A percentile compares a stretch with the other conserved stretches of the same genome.
Conservation (phyloP, 306 rosid genomes). For the Arachis stenosperma region DNA sequence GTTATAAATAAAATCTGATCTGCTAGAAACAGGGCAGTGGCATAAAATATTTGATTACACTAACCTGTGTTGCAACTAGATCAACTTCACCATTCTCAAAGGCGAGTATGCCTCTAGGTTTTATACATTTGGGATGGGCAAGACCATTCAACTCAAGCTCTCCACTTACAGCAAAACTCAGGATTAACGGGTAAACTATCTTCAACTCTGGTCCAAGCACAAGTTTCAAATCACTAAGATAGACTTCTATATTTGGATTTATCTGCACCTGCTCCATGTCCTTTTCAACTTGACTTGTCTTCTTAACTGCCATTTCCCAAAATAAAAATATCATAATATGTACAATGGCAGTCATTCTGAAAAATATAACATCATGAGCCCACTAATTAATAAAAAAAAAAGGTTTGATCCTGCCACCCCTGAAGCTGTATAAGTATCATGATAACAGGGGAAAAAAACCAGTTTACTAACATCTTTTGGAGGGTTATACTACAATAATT, state of each 20-base stretch:
- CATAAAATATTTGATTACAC: conserved; percentile 28
- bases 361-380: background rate
- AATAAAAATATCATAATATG: conserved; percentile 33
- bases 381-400: conserved; percentile 4
- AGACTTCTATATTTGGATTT: conserved; percentile 63
- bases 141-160: conserved; percentile 89
- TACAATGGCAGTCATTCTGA: background rate
- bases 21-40: background rate
- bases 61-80: conserved; percentile 96
- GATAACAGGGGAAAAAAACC: background rate
- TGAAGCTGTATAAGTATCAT: background rate
- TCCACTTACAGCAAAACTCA: conserved; percentile 79
- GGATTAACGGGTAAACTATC: conserved; percentile 87
- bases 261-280: conserved; percentile 59
- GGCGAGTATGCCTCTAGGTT: conserved; percentile 78
- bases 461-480: background rate
- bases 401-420: background rate
- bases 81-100: conserved; percentile 93
- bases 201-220: conserved; percentile 92
- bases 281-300: conserved; percentile 58
- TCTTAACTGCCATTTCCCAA: conserved; percentile 51
- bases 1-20: conserved; percentile 37
- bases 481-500: background rate
- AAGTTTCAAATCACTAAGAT: conserved; percentile 85
- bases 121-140: conserved; percentile 76